Base-by-base conservation (phyloP, 495 filamentous ascomycete genomes). In the Penicillium malachiteum region DNA sequence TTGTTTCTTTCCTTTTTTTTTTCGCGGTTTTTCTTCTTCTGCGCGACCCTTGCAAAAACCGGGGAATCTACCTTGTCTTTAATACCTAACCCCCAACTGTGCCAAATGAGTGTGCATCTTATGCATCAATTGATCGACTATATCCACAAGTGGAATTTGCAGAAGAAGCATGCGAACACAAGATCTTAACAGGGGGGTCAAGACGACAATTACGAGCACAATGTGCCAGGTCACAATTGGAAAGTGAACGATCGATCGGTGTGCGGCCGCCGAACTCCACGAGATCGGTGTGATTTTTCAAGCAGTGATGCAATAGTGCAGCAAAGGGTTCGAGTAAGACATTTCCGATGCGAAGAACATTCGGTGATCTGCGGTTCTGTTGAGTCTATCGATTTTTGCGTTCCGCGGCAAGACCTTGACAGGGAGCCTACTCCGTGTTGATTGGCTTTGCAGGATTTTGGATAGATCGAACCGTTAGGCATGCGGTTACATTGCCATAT, bases 261-360 rank as follows among this genome's bases (percentile, higher is more conserved):
- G 56, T 14, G 31, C 16, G 31, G 48, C 48, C 46, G 44, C 41
- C 50, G 8, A 44, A 30, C 10, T 16, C 45, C 55, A 59, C 54
- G 51, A 52, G 58, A 67, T 64, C 61, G 61, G 61, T 7, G 35
- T 39, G 32, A 54, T 57, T 48, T 16, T 4, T 7, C 3, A 16
- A 16, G 3, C 54, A 32, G 50, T 67, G 64, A 67, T 67, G 64
- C 58, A 64, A 67, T 56, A n/a, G 54, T 45, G 56, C 58, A 62
- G 61, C 18, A 39, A 26, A 47, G 14, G 37, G 14, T 48, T 18
- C 43, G 50, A 54, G 56, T 55, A 58, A 52, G 33, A 30, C 40
- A 30, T 43, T 7, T 31, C 54, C 60, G 26, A 33, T 37, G 47
- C 31, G 46, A 49, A 57, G 49, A 57, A 57, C 43, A 35, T 59